Evolutionary conservation across 805 yeast species (phyloP), one percentile per base, ranked within the genome.

Genomic region (Lachancea thermotolerans): DNA sequence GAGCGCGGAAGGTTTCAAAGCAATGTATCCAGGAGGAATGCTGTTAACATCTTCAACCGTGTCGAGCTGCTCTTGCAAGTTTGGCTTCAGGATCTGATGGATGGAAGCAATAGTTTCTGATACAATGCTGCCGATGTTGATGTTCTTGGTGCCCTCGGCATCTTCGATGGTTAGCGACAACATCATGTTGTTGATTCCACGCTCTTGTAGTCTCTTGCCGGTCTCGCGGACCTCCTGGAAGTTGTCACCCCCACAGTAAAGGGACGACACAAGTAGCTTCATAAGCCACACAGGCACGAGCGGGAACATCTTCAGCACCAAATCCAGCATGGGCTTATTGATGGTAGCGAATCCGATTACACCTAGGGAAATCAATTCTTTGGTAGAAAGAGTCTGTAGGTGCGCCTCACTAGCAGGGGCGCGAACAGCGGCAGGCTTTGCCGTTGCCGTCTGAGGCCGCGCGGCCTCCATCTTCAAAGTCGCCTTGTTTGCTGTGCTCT

Each of bases 111-210:
- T 71, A 15, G 91, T 84, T 60, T 81, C 82, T 15, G 65, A 55
- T 32, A 84, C 78, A 48, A 85, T 83, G 50, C 70, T 71, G 35
- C 73, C 59, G 32, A 82, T 79, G 63, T 78, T 81, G 35, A 74
- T 57, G 64, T 77, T 70, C 59, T 77, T 74, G 47, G 75, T 76
- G 33, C 95, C 96, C 52, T 86, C 86, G 44, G 96, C 82, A 45
- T 93, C 95, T 67, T 90, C 98, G 42, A 90, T 89, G 12, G 96
- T 87, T 62, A 88, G 78, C 1, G 95, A 83, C n/a, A 90, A 70
- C 95, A 90, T 88, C 95, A 90, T 87, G 70, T 90, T 91, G 54
- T 85, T 79, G 58, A 89, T 85, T 9, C 95, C 95, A 49, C 95
- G 74, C 42, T 74, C 64, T 44, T 78, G 71, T 53, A 90, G 72